Conservation (phyloP, 2,329 filamentous ascomycete species). For the Botryotinia convoluta region DNA sequence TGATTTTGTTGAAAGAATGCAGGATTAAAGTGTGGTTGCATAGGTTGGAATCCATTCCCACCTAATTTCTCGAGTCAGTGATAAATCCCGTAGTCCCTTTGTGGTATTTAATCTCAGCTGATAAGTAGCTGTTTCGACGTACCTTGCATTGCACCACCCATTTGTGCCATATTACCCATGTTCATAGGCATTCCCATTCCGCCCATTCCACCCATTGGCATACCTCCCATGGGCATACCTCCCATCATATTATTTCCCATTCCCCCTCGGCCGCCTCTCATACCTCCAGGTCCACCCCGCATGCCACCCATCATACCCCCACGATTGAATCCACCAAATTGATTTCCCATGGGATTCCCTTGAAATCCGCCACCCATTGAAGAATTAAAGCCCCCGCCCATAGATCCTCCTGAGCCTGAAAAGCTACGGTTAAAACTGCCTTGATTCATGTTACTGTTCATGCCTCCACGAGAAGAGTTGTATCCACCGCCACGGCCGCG, state of each 20-base stretch:
- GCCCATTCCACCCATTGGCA: constrained; percentile 51
- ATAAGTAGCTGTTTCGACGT: constrained; percentile 39
- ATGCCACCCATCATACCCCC: constrained; percentile 53
- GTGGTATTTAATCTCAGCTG: not conserved
- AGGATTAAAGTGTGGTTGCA: constrained; percentile 69
- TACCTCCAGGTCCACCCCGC: constrained; percentile 52
- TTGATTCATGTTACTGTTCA: constrained; percentile 47
- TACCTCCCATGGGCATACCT: constrained; percentile 54
- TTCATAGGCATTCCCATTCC: constrained; percentile 40
- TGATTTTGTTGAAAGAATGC: constrained; percentile 63
- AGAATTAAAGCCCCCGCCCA: constrained; percentile 46
- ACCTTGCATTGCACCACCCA: constrained; percentile 55
- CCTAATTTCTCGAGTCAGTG: constrained; percentile 28
- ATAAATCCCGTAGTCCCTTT: not conserved
- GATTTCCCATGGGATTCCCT: constrained; percentile 44
- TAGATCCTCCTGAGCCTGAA: constrained; percentile 45
- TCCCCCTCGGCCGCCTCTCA: constrained; percentile 57
- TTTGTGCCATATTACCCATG: constrained; percentile 47
- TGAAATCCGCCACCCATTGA: constrained; percentile 49
- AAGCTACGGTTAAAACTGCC: constrained; percentile 53
- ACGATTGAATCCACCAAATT: constrained; percentile 52
- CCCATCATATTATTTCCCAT: constrained; percentile 46
- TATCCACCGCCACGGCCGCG: constrained; percentile 50
- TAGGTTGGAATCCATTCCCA: constrained; percentile 60
- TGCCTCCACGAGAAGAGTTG: constrained; percentile 41